Conservation (phyloP, 116 monocot species). For the Trichopus zeylanicus region DNA sequence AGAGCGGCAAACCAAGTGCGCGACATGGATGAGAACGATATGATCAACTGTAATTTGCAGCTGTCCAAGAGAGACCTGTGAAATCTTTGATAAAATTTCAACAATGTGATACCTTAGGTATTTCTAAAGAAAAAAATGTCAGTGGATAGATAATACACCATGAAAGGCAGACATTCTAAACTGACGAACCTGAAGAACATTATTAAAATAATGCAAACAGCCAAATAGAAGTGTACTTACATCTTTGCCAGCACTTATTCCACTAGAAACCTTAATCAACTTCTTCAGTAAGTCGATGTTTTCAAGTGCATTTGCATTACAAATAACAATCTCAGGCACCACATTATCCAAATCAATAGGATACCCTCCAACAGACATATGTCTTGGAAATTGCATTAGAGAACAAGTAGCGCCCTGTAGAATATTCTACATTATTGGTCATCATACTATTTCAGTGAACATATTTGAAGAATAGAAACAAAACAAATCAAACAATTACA, state of each 20-base stretch:
- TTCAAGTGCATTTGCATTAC: not conserved
- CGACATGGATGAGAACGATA: conserved; percentile 31
- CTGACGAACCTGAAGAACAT: not conserved
- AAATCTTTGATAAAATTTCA: not conserved
- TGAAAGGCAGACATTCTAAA: conserved; percentile 1
- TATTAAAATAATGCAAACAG: not conserved
- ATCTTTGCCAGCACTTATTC: conserved; percentile 14
- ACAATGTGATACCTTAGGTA: not conserved
- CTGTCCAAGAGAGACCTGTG: conserved; percentile 39
- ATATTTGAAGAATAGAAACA: no score
- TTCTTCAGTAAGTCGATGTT: conserved; percentile 41
- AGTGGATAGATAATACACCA: not conserved
- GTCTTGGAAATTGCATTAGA: conserved; percentile 67
- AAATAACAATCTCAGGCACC: not conserved
- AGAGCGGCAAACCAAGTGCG: conserved; percentile 40
- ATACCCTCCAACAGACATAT: conserved; percentile 6
- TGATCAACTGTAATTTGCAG: conserved; percentile 44
- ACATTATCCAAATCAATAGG: conserved; percentile 4
- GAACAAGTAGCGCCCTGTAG: conserved; percentile 58
- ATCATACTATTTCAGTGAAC: no score
- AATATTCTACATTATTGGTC: no score
- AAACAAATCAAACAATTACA: no score
- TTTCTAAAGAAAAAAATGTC: not conserved
- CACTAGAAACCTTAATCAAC: conserved; percentile 31
- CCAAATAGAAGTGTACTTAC: conserved; percentile 16